phyloP scores from a whole-genome alignment of 306 rosid genomes.

The Castanea sativa region DNA sequence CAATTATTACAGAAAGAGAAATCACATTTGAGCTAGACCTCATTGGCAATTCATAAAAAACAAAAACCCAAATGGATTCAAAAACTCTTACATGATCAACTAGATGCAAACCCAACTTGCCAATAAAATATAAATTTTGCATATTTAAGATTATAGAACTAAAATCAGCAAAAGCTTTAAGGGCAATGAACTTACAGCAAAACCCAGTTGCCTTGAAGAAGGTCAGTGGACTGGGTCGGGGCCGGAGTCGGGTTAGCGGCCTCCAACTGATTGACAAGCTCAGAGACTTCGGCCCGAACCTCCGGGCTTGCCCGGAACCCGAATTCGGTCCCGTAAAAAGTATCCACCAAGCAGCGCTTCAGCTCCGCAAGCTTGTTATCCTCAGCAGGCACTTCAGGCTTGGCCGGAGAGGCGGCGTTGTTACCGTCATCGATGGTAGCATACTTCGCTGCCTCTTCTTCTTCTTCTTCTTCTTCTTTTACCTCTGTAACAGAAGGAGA shows the following conservation, averaged over 20 bases:
- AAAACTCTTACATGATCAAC: too few species aligned
- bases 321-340: conserved; percentile 72
- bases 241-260: conserved; percentile 73
- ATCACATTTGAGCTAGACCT: too few species aligned
- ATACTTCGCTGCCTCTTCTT: conserved; percentile 16
- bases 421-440: conserved; percentile 47
- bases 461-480: too few species aligned
- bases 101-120: too few species aligned
- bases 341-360: conserved; percentile 79
- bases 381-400: conserved; percentile 16
- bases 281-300: conserved; percentile 82
- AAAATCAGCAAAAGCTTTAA: too few species aligned
- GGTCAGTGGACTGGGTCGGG: conserved; percentile 58
- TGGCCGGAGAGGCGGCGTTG: conserved; percentile 25
- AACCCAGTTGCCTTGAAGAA: conserved; percentile 85
- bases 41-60: too few species aligned
- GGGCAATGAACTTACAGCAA: conserved; percentile 66
- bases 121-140: too few species aligned
- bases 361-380: conserved; percentile 40
- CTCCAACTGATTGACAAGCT: conserved; percentile 85
- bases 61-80: too few species aligned
- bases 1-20: too few species aligned
- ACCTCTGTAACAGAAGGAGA: too few species aligned
- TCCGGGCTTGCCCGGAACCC: conserved; percentile 81
- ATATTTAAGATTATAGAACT: too few species aligned